Evolutionary conservation across 2,329 filamentous ascomycete genomes (phyloP).

Genomic region (Claviceps pusilla): DNA sequence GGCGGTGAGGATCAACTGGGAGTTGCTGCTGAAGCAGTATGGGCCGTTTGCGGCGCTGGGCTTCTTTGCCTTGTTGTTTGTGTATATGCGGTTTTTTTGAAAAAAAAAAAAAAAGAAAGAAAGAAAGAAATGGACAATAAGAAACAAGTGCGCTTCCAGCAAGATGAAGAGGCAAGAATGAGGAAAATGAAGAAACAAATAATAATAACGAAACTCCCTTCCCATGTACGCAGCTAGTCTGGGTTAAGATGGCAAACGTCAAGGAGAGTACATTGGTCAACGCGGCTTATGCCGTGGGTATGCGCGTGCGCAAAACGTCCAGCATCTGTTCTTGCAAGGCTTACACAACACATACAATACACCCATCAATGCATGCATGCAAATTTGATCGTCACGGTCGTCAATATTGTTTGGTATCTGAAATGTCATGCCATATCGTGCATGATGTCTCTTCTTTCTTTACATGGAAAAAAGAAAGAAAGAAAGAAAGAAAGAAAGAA

Average conservation of each 20-base stretch:
- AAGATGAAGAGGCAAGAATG: neutral
- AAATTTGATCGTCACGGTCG: neutral
- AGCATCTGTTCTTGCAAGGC: too few species aligned
- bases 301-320: too few species aligned
- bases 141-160: too few species aligned
- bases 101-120: neutral
- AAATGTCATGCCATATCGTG: neutral
- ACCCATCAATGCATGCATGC: neutral
- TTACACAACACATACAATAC: too few species aligned
- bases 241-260: too few species aligned
- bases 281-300: too few species aligned
- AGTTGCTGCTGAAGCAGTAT: constrained; percentile 90
- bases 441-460: neutral
- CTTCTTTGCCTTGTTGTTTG: constrained; percentile 68
- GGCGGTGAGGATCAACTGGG: constrained; percentile 95
- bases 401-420: neutral
- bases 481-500: neutral
- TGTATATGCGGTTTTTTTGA: constrained; percentile 90
- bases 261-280: too few species aligned
- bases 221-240: too few species aligned
- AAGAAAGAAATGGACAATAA: too few species aligned
- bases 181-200: constrained; percentile 1
- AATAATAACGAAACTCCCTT: neutral
- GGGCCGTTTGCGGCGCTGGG: constrained; percentile 74
- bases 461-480: neutral